A percentile compares a stretch with the other conserved stretches of the same genome.
Evolutionary conservation across 1,284 basidiomycete species (phyloP).

Genomic region (Puccinia coronata): DNA sequence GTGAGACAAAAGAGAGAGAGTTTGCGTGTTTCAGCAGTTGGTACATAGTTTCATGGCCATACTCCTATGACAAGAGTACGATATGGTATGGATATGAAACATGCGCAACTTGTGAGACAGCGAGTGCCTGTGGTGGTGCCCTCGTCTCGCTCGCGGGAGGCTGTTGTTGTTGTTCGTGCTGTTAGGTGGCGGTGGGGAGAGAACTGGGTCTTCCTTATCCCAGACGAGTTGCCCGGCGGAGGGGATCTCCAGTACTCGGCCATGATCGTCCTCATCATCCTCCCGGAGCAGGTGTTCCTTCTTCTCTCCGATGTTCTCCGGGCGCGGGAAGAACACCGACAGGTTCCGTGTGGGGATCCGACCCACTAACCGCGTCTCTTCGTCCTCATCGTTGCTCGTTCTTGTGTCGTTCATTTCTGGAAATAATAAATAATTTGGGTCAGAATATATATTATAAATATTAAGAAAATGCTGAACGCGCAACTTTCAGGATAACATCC

Average conservation of each 20-base stretch:
- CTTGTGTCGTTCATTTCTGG: too few relatives aligned
- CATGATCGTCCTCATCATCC: neutral
- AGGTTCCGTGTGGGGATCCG: slow-evolving; percentile 85
- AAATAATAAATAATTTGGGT: too few relatives aligned
- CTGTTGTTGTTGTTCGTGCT: slow-evolving; percentile 53
- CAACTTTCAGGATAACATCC: too few relatives aligned
- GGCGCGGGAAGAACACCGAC: slow-evolving; percentile 83
- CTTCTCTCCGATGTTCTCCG: slow-evolving; percentile 59
- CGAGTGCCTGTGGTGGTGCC: slow-evolving; percentile 75
- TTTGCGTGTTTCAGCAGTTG: too few relatives aligned
- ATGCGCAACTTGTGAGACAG: slow-evolving; percentile 72
- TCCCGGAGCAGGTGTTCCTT: slow-evolving; percentile 56
- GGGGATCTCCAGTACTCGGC: slow-evolving; percentile 62
- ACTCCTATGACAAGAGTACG: too few relatives aligned
- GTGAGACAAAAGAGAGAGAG: neutral
- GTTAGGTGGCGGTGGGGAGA: slow-evolving; percentile 72
- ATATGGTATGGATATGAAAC: neutral
- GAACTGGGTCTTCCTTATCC: slow-evolving; percentile 50
- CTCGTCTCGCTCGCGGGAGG: slow-evolving; percentile 50
- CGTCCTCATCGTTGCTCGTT: too few relatives aligned
- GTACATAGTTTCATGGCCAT: too few relatives aligned
- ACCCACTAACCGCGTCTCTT: too few relatives aligned
- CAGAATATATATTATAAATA: too few relatives aligned
- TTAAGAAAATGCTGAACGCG: too few relatives aligned
- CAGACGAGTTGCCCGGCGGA: slow-evolving; percentile 53